Percentiles rank a stretch among this genome's conserved stretches.
phyloP scores from a whole-genome alignment of 2,329 filamentous ascomycete species.

The Penicillium sp. region DNA sequence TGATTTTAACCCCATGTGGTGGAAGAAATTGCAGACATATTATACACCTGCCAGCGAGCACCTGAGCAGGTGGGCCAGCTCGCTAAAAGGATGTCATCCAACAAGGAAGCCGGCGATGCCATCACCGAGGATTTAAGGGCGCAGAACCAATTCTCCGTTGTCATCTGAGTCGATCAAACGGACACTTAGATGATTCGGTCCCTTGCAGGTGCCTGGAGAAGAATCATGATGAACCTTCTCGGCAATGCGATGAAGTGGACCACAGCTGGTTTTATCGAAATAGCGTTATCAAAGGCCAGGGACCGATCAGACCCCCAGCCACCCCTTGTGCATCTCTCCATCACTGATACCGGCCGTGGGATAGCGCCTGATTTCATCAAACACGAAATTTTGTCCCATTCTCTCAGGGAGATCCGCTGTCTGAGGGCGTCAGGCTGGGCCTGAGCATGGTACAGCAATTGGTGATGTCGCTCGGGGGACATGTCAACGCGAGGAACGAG shows the following conservation, averaged over 20 bases:
- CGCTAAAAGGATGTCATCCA: too few relatives aligned
- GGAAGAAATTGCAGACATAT: too few relatives aligned
- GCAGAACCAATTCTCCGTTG: too few relatives aligned
- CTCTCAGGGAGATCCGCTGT: constrained; percentile 50
- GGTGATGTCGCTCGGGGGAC: constrained; percentile 48
- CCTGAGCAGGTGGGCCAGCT: too few relatives aligned
- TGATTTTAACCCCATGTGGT: too few relatives aligned
- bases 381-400: constrained; percentile 42
- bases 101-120: too few relatives aligned
- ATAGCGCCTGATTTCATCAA: constrained; percentile 53
- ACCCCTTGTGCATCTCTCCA: constrained; percentile 30
- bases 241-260: constrained; percentile 34
- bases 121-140: too few relatives aligned
- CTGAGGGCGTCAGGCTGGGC: constrained; percentile 53
- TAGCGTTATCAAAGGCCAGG: constrained; percentile 19
- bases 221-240: constrained; percentile 34
- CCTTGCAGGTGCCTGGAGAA: constrained; percentile 24
- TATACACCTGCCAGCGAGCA: too few relatives aligned
- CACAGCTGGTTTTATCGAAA: constrained; percentile 25
- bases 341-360: constrained; percentile 56
- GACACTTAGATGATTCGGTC: constrained; percentile 26
- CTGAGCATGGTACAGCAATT: constrained; percentile 53
- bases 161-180: constrained; percentile 12
- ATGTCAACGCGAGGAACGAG: constrained; percentile 45
- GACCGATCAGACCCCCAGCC: constrained; percentile 7